These are phyloP conservation scores for Amoeboradix gromovi DNA, from an alignment of 371 early-diverging fungal species.

Conservation along the genomic window DNA sequence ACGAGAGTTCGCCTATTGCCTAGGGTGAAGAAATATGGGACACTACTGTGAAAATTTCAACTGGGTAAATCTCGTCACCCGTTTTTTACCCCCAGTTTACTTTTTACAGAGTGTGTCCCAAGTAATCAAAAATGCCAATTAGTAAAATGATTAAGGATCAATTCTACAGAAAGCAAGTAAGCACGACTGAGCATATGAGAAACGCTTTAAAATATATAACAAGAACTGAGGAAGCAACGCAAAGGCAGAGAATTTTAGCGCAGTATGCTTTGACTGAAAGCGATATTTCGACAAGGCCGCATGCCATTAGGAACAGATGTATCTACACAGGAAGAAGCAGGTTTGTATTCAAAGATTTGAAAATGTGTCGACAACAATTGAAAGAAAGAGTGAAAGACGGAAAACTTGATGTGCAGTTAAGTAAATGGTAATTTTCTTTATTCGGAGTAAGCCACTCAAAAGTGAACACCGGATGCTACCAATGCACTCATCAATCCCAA, in stretches of 20 bases:
- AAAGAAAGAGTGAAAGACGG: background rate
- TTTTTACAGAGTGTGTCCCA: background rate
- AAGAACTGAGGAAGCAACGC: background rate
- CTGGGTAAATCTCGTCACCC: too few species aligned
- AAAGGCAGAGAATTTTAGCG: background rate
- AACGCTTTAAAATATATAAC: background rate
- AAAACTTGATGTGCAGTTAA: background rate
- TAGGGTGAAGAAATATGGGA: too few species aligned
- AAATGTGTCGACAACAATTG: background rate
- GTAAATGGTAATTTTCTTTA: constrained; percentile 1
- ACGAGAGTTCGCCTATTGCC: too few species aligned
- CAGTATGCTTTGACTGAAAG: background rate
- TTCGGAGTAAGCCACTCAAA: too few species aligned
- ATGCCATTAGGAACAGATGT: background rate
- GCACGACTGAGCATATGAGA: background rate
- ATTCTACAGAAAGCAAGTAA: background rate
- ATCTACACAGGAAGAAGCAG: background rate
- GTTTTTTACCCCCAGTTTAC: background rate
- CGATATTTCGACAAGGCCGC: background rate
- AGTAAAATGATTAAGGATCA: background rate
- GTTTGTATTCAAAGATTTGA: background rate
- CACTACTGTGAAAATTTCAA: too few species aligned
- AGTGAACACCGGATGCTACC: background rate
- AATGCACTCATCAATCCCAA: background rate
- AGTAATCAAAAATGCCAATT: background rate